phyloP scores from a whole-genome alignment of 306 rosid species.

The Cucurbita maxima region DNA sequence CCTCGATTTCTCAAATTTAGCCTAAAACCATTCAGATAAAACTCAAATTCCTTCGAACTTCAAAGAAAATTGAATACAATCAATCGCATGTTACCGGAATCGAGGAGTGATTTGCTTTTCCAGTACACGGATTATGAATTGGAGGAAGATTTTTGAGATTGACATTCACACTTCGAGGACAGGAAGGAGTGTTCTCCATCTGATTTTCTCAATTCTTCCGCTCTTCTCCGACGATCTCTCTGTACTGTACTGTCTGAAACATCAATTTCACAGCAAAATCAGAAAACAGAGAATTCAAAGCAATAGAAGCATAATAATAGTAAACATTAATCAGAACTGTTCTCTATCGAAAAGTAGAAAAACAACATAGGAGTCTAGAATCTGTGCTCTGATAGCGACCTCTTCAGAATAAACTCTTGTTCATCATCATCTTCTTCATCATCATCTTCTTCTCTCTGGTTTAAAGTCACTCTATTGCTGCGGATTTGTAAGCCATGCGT shows the following conservation, averaged over 20 bases:
- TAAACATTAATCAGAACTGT: too few species aligned
- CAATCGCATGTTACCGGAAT: background rate
- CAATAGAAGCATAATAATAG: background rate
- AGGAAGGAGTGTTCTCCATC: background rate
- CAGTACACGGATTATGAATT: background rate
- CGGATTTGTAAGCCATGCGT: too few species aligned
- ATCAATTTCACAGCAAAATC: background rate
- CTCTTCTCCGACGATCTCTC: background rate
- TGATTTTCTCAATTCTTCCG: background rate
- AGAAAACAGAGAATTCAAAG: background rate
- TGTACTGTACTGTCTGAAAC: background rate
- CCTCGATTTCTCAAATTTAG: slow-evolving; percentile 5
- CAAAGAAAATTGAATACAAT: background rate
- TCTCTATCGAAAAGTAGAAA: too few species aligned
- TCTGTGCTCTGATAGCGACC: too few species aligned
- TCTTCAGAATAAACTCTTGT: too few species aligned
- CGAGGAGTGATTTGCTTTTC: background rate
- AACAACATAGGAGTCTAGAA: too few species aligned
- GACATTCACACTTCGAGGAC: background rate
- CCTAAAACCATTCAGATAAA: slow-evolving; percentile 9
- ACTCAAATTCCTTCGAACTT: background rate
- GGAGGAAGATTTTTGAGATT: background rate
- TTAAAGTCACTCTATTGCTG: too few species aligned
- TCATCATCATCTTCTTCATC: too few species aligned
- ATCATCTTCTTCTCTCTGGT: too few species aligned